Percentiles rank a stretch among this genome's conserved stretches.
phyloP scores from a whole-genome alignment of 495 filamentous ascomycete genomes.

The Filosporella fistucella region DNA sequence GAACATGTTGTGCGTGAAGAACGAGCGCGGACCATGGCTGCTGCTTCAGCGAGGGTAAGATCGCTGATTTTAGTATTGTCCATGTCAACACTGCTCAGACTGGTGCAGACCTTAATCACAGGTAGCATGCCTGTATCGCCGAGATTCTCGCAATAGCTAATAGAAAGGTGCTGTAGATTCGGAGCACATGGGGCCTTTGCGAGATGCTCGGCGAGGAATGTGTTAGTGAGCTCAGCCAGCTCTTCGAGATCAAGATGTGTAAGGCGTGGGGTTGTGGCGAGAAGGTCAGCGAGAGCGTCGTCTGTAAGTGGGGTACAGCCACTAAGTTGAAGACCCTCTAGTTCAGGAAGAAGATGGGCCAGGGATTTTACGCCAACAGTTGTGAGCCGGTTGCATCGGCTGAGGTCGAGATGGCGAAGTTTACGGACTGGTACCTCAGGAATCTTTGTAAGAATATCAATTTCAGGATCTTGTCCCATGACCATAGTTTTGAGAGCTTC shows the following conservation, averaged over 20 bases:
- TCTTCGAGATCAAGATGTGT: constrained; percentile 92
- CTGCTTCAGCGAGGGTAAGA: constrained; percentile 82
- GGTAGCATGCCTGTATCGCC: constrained; percentile 83
- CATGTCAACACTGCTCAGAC: constrained; percentile 71
- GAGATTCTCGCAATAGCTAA: constrained; percentile 84
- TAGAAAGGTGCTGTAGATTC: constrained; percentile 70
- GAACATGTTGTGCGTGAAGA: constrained; percentile 41
- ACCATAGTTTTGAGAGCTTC: constrained; percentile 65
- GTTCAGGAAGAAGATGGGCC: constrained; percentile 67
- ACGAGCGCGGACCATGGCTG: constrained; percentile 65
- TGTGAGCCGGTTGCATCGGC: constrained; percentile 69
- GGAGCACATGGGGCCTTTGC: constrained; percentile 69
- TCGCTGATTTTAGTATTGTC: constrained; percentile 93
- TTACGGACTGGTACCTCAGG: constrained; percentile 73
- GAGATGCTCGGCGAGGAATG: constrained; percentile 60
- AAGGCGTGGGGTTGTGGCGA: constrained; percentile 69
- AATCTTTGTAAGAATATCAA: constrained; percentile 73
- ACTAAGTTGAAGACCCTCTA: constrained; percentile 78
- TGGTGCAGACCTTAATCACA: constrained; percentile 69
- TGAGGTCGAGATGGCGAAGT: constrained; percentile 80
- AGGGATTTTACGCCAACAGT: constrained; percentile 63
- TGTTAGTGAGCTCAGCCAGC: constrained; percentile 70
- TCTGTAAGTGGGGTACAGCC: constrained; percentile 71
- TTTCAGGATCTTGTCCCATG: constrained; percentile 64
- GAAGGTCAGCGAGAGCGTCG: constrained; percentile 61